Evolutionary conservation across 116 monocot genomes (phyloP), one percentile per base, ranked within the genome.

Genomic region (Thalassia testudinum): DNA sequence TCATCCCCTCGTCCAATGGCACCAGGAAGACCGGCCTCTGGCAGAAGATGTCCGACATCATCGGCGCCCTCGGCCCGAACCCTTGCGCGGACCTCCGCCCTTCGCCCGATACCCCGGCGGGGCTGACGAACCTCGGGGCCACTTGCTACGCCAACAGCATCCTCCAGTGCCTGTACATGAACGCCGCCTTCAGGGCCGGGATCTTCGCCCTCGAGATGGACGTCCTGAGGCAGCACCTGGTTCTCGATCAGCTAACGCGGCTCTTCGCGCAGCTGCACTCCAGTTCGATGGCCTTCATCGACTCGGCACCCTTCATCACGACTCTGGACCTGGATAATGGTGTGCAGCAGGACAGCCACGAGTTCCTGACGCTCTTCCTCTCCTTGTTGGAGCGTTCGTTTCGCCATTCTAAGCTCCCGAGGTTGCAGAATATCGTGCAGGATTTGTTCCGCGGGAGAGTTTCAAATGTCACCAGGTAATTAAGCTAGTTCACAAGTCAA

Each of bases 121-220:
- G 97, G 7, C 66, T 89, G 62, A 97, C 97, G 34, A 97, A 97
- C 43, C 62, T 89, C 27, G 97, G 97, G 43, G 97, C 97, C 17
- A 97, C 97, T 27, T 97, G 97, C 70, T 97, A 97, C 82, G 97
- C 97, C 19, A 97, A 97, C 52, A 89, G 97, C 67, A 89, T 97
- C 61, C 88, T 97, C 45, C 97, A 97, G 58, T 97, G 85, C 65
- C 89, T 97, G 66, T 97, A 85, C 51, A 97, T 97, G 97, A 97
- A 97, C 54, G 65, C 65, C 2, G 57, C 76, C 12, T 97, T 97
- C 26, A 70, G 97, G 30, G 52, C 52, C 24, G 77, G 97, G 27
- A 85, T 89, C 43, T 85, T 97, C 57, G 78, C 89, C 27, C 60
- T 85, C 22, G 89, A 97, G 60, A 51, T 71, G 20, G 82, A 85